Percentiles rank a stretch among this genome's conserved stretches.
Evolutionary conservation across 768 basidiomycete species (phyloP).

Genomic region (Leccinellum rugosiceps): DNA sequence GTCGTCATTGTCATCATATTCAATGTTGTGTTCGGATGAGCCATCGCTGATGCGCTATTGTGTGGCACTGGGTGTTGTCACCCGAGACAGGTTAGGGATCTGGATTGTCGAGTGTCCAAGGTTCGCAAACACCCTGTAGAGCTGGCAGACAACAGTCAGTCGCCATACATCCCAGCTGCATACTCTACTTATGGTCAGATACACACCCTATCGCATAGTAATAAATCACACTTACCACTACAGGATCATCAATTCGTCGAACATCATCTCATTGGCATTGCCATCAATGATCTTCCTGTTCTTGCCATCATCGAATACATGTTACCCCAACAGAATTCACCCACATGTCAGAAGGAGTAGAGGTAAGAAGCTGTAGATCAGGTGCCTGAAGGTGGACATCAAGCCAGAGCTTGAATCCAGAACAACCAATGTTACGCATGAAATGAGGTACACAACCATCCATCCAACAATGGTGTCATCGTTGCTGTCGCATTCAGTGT

Average conservation of each 20-base stretch:
- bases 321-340: slow-evolving; percentile 67
- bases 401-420: not conserved
- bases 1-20: too few relatives aligned
- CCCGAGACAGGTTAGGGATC: too few relatives aligned
- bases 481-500: too few relatives aligned
- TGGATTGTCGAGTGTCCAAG: too few relatives aligned
- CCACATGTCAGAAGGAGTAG: slow-evolving; percentile 76
- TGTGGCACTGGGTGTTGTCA: too few relatives aligned
- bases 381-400: slow-evolving; percentile 42
- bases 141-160: slow-evolving; percentile 49
- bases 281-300: slow-evolving; percentile 54
- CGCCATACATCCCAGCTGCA: slow-evolving; percentile 59
- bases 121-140: too few relatives aligned
- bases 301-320: slow-evolving; percentile 65
- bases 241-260: slow-evolving; percentile 74
- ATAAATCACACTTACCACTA: slow-evolving; percentile 47
- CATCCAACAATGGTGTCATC: too few relatives aligned
- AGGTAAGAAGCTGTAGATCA: slow-evolving; percentile 64
- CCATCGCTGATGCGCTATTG: too few relatives aligned
- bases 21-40: too few relatives aligned
- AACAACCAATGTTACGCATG: slow-evolving; percentile 39
- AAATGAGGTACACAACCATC: slow-evolving; percentile 67
- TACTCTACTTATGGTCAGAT: slow-evolving; percentile 44
- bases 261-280: slow-evolving; percentile 60
- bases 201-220: not conserved